Conservation (phyloP, 805 yeast genomes). For the Cyberlindnera lachancei region DNA sequence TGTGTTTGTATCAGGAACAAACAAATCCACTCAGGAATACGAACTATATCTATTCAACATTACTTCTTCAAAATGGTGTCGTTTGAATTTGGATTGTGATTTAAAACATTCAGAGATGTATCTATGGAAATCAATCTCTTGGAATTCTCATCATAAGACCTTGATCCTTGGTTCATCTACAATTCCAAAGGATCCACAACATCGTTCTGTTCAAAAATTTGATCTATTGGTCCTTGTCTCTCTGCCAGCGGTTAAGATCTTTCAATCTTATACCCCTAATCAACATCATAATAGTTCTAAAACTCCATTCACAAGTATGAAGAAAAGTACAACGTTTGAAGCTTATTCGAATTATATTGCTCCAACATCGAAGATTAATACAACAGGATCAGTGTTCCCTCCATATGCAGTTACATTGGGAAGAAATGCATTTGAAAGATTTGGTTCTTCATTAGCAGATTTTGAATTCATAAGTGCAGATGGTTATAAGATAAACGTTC, state of each 20-base stretch:
- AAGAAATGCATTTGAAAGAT: conserved; percentile 63
- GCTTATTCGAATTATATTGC: conserved; percentile 72
- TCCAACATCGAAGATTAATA: conserved; percentile 59
- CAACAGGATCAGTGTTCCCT: conserved; percentile 64
- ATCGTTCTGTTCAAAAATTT: conserved; percentile 34
- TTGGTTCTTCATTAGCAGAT: conserved; percentile 56
- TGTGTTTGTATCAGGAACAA: conserved; percentile 52
- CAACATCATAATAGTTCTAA: conserved; percentile 9
- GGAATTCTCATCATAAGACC: conserved; percentile 75
- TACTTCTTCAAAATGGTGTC: conserved; percentile 56
- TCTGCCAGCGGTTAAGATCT: conserved; percentile 45
- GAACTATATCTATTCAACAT: conserved; percentile 44
- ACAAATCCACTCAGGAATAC: conserved; percentile 35
- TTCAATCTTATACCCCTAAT: conserved; percentile 13
- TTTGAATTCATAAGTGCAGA: conserved; percentile 65
- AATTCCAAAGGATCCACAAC: conserved; percentile 17
- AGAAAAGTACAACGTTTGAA: conserved; percentile 35
- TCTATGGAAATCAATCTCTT: conserved; percentile 60
- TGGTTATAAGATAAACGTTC: conserved; percentile 61
- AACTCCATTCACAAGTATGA: conserved; percentile 5
- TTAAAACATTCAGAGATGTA: conserved; percentile 38
- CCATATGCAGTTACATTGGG: conserved; percentile 75
- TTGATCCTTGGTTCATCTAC: conserved; percentile 44
- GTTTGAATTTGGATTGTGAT: conserved; percentile 46
- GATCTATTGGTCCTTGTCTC: conserved; percentile 41